phyloP scores from a whole-genome alignment of 345 rosid genomes.

The Populus tremula region DNA sequence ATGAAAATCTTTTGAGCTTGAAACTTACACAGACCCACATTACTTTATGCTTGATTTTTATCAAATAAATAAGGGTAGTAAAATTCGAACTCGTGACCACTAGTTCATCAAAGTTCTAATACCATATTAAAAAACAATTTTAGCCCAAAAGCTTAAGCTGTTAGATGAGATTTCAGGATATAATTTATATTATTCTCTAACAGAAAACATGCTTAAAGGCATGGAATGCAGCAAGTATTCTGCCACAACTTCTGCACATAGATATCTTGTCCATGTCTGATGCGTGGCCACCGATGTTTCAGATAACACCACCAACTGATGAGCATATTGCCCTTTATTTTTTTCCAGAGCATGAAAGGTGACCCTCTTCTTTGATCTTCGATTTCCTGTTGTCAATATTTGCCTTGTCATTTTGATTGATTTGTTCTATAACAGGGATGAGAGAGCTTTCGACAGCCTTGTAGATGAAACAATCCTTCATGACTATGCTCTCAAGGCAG shows the following conservation, averaged over 20 bases:
- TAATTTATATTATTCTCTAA: no score
- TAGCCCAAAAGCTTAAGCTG: no score
- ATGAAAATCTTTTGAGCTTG: no score
- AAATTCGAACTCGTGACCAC: no score
- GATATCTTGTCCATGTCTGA: conserved; percentile 1
- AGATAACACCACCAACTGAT: conserved; percentile 9
- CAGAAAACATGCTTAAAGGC: neutral
- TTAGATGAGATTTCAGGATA: no score
- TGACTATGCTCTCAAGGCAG: conserved; percentile 22
- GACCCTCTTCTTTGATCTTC: no score
- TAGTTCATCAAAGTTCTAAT: no score
- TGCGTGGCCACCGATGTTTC: conserved; percentile 14
- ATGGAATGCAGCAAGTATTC: neutral
- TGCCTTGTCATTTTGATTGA: neutral
- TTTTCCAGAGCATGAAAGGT: conserved; percentile 24
- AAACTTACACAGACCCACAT: no score
- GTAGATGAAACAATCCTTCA: conserved; percentile 14
- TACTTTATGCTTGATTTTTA: no score
- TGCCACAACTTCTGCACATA: conserved; percentile 5
- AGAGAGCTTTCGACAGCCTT: conserved; percentile 16
- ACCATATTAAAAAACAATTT: no score
- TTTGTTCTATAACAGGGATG: conserved; percentile 20
- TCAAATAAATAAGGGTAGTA: no score
- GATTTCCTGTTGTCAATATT: neutral
- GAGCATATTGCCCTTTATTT: conserved; percentile 18